A percentile compares a stretch with the other conserved stretches of the same genome.
These are phyloP conservation scores for Pilasporangium apinafurcum DNA, from an alignment of 352 stramenopile species.

Conservation along the genomic window DNA sequence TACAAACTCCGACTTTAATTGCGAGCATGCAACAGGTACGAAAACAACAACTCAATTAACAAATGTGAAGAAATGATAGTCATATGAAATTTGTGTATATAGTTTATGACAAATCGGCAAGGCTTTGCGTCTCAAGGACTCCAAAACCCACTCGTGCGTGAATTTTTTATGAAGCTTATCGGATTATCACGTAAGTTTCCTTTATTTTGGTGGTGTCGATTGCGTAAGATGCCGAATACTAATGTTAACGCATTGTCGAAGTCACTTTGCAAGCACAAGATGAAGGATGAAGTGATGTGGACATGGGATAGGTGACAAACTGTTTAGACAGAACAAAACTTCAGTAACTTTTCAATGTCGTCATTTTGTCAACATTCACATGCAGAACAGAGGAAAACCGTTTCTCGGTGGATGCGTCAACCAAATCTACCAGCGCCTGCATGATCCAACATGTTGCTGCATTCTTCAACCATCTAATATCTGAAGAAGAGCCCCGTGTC, in stretches of 20 bases:
- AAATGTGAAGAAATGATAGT: neutral
- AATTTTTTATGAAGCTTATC: slow-evolving; percentile 67
- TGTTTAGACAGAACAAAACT: no score
- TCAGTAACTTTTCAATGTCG: no score
- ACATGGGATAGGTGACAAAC: no score
- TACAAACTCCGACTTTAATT: slow-evolving; percentile 47
- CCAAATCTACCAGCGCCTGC: no score
- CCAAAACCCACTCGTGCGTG: slow-evolving; percentile 24
- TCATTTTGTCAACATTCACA: no score
- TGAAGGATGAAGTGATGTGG: no score
- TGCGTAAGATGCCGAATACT: no score
- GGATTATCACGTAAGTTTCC: slow-evolving; percentile 39
- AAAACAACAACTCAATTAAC: neutral
- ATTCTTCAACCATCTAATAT: slow-evolving; percentile 56
- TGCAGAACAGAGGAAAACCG: no score
- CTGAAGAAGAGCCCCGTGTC: slow-evolving; percentile 85
- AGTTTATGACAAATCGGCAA: slow-evolving; percentile 54
- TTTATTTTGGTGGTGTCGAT: no score
- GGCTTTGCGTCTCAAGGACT: slow-evolving; percentile 28
- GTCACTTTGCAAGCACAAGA: no score
- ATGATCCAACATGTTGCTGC: neutral
- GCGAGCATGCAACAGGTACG: slow-evolving; percentile 55
- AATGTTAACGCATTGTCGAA: no score
- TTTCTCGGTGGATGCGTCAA: no score
- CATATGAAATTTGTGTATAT: neutral